A percentile compares a stretch with the other conserved stretches of the same genome.
Evolutionary conservation across 768 basidiomycete genomes (phyloP).

Genomic region (Xanthoconium stramineum): DNA sequence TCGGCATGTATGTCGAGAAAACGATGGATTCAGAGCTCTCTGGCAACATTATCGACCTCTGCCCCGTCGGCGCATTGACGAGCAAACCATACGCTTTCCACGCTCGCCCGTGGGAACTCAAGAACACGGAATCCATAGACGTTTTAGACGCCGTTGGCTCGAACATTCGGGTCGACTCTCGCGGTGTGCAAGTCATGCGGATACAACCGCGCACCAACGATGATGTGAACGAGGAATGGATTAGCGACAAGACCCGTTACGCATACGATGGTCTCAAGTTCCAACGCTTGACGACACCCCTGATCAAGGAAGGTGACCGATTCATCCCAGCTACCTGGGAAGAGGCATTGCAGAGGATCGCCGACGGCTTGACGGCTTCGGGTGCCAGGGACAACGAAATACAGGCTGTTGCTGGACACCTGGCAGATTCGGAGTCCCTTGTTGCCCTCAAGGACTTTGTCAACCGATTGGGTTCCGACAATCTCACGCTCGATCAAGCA

Average conservation of each 20-base stretch:
- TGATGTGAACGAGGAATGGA: constrained; percentile 99
- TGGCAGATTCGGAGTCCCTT: constrained; percentile 92
- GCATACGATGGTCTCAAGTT: constrained; percentile 94
- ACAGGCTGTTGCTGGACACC: constrained; percentile 87
- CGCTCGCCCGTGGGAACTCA: constrained; percentile 97
- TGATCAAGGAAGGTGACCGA: constrained; percentile 87
- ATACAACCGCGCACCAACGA: constrained; percentile 96
- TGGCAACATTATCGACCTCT: constrained; percentile 95
- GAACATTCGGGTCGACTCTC: constrained; percentile 94
- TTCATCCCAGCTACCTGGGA: constrained; percentile 92
- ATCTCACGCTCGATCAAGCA: constrained; percentile 75
- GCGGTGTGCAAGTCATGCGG: constrained; percentile 95
- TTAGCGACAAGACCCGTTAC: constrained; percentile 97
- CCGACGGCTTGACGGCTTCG: constrained; percentile 71
- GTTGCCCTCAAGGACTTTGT: constrained; percentile 91
- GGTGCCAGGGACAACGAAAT: constrained; percentile 91
- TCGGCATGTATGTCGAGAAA: constrained; percentile 97
- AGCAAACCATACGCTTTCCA: constrained; percentile 99
- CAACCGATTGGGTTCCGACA: constrained; percentile 94
- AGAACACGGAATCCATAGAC: constrained; percentile 95
- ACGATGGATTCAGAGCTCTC: constrained; percentile 96
- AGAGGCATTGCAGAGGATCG: constrained; percentile 74
- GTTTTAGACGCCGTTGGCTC: constrained; percentile 94
- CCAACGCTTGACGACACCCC: constrained; percentile 91
- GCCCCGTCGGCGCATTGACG: constrained; percentile 96